Evolutionary conservation across 768 basidiomycete species (phyloP).

Genomic region (Phallus indusiatus): DNA sequence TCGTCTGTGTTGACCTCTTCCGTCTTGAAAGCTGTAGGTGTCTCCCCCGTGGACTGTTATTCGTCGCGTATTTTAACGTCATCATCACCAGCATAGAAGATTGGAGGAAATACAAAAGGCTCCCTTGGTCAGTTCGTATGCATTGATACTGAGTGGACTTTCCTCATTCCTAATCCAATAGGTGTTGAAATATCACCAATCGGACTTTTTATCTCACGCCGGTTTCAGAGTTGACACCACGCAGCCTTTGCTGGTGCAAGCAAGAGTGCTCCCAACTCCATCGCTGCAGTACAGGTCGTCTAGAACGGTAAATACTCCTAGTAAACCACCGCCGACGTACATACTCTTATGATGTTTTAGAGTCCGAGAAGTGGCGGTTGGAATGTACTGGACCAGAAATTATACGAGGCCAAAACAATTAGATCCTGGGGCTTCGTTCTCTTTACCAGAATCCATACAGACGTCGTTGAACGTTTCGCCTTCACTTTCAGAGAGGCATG

Average conservation of each 20-base stretch:
- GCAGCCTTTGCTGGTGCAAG: neutral
- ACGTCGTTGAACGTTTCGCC: neutral
- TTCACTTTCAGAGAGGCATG: neutral
- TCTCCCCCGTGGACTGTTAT: neutral
- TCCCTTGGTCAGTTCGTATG: neutral
- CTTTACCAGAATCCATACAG: neutral
- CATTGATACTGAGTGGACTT: too few relatives aligned
- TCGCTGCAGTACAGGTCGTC: neutral
- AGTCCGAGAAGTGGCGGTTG: neutral
- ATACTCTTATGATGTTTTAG: neutral
- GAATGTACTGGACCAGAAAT: neutral
- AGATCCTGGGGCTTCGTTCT: neutral
- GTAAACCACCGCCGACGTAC: neutral
- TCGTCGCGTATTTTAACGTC: neutral
- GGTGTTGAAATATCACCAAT: neutral
- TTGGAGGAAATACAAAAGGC: neutral
- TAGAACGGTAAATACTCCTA: neutral
- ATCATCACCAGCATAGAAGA: neutral
- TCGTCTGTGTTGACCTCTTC: neutral
- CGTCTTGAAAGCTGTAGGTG: neutral
- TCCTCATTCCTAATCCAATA: neutral
- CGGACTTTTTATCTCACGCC: neutral
- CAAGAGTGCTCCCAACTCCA: neutral
- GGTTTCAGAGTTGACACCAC: neutral
- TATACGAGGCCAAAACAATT: neutral